Conservation (phyloP, 176 grass and related monocot genomes). For the Raddia guianensis region DNA sequence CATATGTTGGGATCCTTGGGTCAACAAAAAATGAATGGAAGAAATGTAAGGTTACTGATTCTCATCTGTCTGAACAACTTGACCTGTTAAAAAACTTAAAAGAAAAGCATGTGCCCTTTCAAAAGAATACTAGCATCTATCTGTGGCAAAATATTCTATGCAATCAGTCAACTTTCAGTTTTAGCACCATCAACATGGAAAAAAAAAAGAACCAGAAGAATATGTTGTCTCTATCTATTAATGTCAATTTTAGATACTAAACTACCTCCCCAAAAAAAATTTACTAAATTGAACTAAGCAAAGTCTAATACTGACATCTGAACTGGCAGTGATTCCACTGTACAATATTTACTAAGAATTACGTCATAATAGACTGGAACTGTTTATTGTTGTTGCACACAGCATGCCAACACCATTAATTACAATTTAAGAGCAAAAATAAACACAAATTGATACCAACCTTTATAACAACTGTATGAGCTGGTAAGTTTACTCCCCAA, state of each 20-base stretch:
- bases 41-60: constrained; percentile 6
- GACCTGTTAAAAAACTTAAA: background rate
- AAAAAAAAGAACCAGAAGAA: background rate
- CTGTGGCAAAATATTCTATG: background rate
- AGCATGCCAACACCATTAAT: background rate
- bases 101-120: constrained; percentile 12
- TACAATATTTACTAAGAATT: constrained; percentile 17
- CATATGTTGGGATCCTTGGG: constrained; percentile 18
- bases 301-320: constrained; percentile 33
- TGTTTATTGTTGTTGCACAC: background rate
- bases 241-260: constrained; percentile 19
- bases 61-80: constrained; percentile 30
- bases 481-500: constrained; percentile 96
- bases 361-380: constrained; percentile 19
- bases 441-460: constrained; percentile 42
- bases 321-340: constrained; percentile 12
- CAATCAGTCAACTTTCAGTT: background rate
- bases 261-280: constrained; percentile 9
- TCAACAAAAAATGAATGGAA: constrained; percentile 26
- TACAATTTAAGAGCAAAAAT: constrained; percentile 7
- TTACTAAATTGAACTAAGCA: constrained; percentile 21
- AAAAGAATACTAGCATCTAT: constrained; percentile 19
- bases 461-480: constrained; percentile 99
- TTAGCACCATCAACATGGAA: background rate
- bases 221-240: constrained; percentile 18